phyloP scores from a whole-genome alignment of 2,329 filamentous ascomycete species.

The Neoarthrinium moseri region DNA sequence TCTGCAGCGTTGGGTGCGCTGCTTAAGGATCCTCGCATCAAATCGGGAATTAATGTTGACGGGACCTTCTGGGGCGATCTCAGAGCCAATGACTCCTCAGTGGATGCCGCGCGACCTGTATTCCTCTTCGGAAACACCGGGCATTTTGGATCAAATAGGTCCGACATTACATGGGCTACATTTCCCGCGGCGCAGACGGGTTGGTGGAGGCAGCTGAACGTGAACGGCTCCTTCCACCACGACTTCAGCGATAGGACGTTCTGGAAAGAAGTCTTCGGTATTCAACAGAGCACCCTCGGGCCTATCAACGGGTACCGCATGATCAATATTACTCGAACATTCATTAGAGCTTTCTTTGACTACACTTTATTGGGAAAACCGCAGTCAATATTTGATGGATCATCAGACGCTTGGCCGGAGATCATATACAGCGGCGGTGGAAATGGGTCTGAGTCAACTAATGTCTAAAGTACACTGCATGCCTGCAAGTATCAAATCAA shows the following conservation, averaged over 20 bases:
- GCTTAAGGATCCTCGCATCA: conserved; percentile 10
- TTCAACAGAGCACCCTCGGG: not conserved
- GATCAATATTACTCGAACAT: not conserved
- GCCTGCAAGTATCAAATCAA: too few relatives aligned
- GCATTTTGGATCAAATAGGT: conserved; percentile 8
- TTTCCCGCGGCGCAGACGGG: conserved; percentile 19
- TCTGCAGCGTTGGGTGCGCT: conserved; percentile 17
- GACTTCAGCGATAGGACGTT: conserved; percentile 23
- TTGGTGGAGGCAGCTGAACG: conserved; percentile 15
- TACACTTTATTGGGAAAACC: not conserved
- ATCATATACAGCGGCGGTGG: too few relatives aligned
- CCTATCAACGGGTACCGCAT: conserved; percentile 1
- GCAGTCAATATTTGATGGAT: not conserved
- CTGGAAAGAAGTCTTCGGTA: conserved; percentile 14
- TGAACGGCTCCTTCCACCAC: conserved; percentile 18
- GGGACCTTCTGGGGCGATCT: conserved; percentile 14
- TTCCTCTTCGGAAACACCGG: conserved; percentile 18
- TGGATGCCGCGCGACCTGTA: conserved; percentile 18
- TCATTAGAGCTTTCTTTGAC: not conserved
- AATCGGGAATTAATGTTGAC: conserved; percentile 22
- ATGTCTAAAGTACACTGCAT: too few relatives aligned
- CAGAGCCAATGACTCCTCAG: conserved; percentile 10
- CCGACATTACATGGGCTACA: conserved; percentile 16
- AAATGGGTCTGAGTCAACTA: too few relatives aligned
- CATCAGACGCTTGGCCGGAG: not conserved